phyloP scores from a whole-genome alignment of 2,329 filamentous ascomycete species.

The Colletotrichum brevisporum region DNA sequence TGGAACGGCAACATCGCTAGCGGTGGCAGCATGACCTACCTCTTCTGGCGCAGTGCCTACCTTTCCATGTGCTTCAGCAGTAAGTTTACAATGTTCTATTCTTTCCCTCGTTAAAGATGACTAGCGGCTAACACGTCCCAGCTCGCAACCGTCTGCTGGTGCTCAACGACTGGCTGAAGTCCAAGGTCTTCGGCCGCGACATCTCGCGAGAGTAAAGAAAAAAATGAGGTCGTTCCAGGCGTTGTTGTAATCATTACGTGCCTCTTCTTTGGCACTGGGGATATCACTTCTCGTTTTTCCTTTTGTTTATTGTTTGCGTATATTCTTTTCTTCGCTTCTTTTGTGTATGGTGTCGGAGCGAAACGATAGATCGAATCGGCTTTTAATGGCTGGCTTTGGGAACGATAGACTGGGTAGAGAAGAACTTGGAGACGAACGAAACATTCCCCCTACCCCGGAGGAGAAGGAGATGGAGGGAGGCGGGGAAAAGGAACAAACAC shows the following conservation, averaged over 20 bases:
- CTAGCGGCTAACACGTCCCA: constrained; percentile 52
- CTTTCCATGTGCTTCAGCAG: constrained; percentile 99
- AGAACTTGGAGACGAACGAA: constrained; percentile 26
- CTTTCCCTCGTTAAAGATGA: background rate
- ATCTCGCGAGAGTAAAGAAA: constrained; percentile 81
- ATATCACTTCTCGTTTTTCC: constrained; percentile 19
- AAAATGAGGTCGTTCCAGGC: constrained; percentile 31
- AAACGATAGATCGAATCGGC: constrained; percentile 41
- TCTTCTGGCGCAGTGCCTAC: constrained; percentile 99
- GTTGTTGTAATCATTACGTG: constrained; percentile 26
- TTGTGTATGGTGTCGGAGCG: constrained; percentile 37
- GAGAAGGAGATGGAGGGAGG: too few relatives aligned
- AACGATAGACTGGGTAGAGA: constrained; percentile 37
- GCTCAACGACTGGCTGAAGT: constrained; percentile 95
- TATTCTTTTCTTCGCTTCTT: constrained; percentile 25
- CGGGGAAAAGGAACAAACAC: constrained; percentile 18
- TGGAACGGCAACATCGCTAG: constrained; percentile 96
- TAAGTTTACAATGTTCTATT: constrained; percentile 70
- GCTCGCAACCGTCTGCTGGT: constrained; percentile 96
- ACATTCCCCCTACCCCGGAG: background rate
- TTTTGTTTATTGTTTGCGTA: constrained; percentile 24
- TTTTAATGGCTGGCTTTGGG: constrained; percentile 36
- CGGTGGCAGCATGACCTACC: constrained; percentile 93
- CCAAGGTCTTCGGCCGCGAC: constrained; percentile 95
- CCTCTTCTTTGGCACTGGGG: constrained; percentile 26